Conservation (phyloP, 1,139 yeast genomes). For the Lodderomyces margitis region DNA sequence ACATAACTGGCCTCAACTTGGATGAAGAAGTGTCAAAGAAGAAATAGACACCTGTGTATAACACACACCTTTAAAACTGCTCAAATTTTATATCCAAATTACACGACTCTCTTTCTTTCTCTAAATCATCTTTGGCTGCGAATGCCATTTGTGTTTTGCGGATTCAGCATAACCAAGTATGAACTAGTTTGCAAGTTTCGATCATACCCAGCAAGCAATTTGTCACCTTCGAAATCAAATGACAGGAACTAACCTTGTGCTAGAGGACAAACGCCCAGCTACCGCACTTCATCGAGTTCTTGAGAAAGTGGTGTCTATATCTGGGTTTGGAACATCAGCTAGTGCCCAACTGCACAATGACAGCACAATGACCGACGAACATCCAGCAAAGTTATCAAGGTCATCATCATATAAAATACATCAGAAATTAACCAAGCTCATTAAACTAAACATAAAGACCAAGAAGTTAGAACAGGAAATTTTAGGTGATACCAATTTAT, state of each 20-base stretch:
- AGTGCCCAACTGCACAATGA: constrained; percentile 10
- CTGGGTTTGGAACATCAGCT: constrained; percentile 16
- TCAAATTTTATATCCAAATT: neutral
- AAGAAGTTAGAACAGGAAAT: constrained; percentile 15
- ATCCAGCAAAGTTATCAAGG: constrained; percentile 8
- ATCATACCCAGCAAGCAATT: no score
- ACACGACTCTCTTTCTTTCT: neutral
- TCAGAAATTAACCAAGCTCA: constrained; percentile 13
- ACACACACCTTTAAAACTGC: neutral
- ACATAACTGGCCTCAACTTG: constrained; percentile 65
- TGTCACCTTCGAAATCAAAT: no score
- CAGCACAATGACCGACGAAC: constrained; percentile 7
- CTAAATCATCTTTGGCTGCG: constrained; percentile 4
- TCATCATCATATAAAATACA: constrained; percentile 12
- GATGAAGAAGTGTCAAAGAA: constrained; percentile 63
- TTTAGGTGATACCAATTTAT: constrained; percentile 30
- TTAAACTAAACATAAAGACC: constrained; percentile 12
- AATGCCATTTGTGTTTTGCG: neutral
- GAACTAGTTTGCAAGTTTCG: no score
- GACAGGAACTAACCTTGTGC: neutral
- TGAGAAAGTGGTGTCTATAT: constrained; percentile 24
- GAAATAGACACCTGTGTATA: constrained; percentile 20
- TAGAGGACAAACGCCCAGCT: constrained; percentile 23
- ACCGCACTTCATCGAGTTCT: constrained; percentile 31
- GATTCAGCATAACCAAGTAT: neutral